Base-by-base conservation (phyloP, 768 basidiomycete species). In the Boletellus ananas region DNA sequence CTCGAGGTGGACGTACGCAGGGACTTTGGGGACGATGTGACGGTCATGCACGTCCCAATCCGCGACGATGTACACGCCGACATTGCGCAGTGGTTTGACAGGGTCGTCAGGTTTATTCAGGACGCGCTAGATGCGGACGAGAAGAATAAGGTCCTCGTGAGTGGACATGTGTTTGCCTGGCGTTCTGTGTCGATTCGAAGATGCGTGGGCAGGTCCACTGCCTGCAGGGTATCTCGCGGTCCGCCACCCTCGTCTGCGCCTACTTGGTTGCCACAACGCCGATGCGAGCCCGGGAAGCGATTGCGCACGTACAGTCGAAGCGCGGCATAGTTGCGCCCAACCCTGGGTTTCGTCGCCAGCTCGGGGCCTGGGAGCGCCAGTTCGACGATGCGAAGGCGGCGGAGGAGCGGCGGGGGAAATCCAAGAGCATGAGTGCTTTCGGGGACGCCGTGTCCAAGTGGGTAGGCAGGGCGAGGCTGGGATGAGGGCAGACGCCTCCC, bases 201-300 rank as follows among this genome's bases (percentile, higher is more conserved):
- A 42, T 34, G 41, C 9, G 16, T 31, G 36, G 4, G 46, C 27
- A 89, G 86, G 85, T 90, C 12, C 89, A 91, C 64, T 90, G 89
- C 63, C 66, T 81, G 35, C 80, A 83, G 66, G 89, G 89, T 36
- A 76, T 89, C 50, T 87, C 85, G 58, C 77, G 89, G 20, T 87
- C 85, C 37, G 78, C 88, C 1, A 88, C 85, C 5, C 77, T 89
- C 23, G 81, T 90, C 4, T 83, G 84, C 54, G 89, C 86, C 46
- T 90, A 88, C 67, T 70, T 85, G 37, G 67, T 84, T 17, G 75
- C 75, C 7, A 68, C 73, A 16, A 75, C 71, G 23, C 68, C 72
- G 16, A 82, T 86, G 79, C 63, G 65, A 5, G 73, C 79, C 11
- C 45, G 57, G 21, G 77, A 84, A 49, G 77, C 85, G 9, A 74